Evolutionary conservation across 2,329 filamentous ascomycete species (phyloP), one percentile per base, ranked within the genome.

Genomic region (Pseudophaeomoniella oleicola): DNA sequence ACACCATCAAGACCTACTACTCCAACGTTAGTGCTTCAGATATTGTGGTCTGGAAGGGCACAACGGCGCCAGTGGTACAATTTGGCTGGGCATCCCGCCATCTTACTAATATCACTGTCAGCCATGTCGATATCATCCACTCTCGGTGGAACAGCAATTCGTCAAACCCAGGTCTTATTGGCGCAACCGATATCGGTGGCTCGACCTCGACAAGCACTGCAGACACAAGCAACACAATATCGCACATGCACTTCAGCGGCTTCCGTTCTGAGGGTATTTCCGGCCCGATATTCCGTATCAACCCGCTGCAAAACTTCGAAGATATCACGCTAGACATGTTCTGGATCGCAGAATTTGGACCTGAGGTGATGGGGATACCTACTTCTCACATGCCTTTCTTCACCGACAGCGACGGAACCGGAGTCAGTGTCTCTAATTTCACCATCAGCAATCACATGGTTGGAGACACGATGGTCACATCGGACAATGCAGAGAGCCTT

Each of bases 1-100:
- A 59, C 35, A 49, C 46, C 10, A 55, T 58, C 44, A 59, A 59
- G 41, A 50, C 47, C 4, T 59, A 59, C 40, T 50, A 56, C 32
- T 51, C 50, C 30, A 73, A 40, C 17, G 44, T 39, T 18, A 16
- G 33, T 32, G 38, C 33, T 18, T 49, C 65, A 74, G 19, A 39
- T 46, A 19, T 55, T 47, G 17, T 44, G 45, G 19, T 53, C 49
- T 36, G 39, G 46, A 31, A 56, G 42, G 39, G 39, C 41, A 17
- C 44, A 67, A 67, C 47, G 64, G 64, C 45, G 6, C 55, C 56
- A 5, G 47, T 56, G 15, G 46, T 58, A 11, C 56, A 59, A 32
- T 49, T 59, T 35, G 56, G 56, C 13, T 58, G 56, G 56, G 42
- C 45, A 5, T 39, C 48, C 17, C 52, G 55, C 2, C 39, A 50